Conservation (phyloP, 805 yeast genomes). For the Blastobotrys attinorum region DNA sequence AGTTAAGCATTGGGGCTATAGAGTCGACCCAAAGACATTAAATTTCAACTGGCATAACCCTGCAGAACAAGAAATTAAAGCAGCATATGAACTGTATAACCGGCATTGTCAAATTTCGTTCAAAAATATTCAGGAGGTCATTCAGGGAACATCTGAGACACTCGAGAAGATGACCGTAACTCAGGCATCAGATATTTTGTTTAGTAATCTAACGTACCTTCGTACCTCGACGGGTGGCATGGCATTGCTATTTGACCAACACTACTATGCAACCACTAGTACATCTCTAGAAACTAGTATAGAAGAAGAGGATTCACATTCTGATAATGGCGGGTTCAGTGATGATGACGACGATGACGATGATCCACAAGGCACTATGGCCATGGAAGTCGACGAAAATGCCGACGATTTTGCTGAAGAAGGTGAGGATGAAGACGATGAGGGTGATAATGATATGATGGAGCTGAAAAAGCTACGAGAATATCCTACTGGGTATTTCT, state of each 20-base stretch:
- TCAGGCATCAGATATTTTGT: slow-evolving; percentile 43
- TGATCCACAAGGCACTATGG: slow-evolving; percentile 13
- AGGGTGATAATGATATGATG: slow-evolving; percentile 29
- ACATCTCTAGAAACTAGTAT: slow-evolving; percentile 5
- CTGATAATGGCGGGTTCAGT: slow-evolving; percentile 1
- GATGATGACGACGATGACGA: slow-evolving; percentile 16
- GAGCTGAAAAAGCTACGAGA: slow-evolving; percentile 46
- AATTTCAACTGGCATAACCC: slow-evolving; percentile 75
- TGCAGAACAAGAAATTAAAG: slow-evolving; percentile 41
- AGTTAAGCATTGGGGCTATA: slow-evolving; percentile 38
- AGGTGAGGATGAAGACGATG: slow-evolving; percentile 24
- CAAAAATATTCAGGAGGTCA: slow-evolving; percentile 23
- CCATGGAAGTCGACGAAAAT: slow-evolving; percentile 18
- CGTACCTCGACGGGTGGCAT: slow-evolving; percentile 61
- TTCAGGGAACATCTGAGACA: slow-evolving; percentile 28
- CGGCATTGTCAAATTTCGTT: slow-evolving; percentile 32
- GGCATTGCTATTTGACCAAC: slow-evolving; percentile 66
- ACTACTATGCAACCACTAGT: slow-evolving; percentile 17
- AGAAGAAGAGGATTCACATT: slow-evolving; percentile 23
- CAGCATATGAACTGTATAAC: slow-evolving; percentile 55
- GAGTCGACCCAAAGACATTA: slow-evolving; percentile 24
- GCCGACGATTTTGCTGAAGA: slow-evolving; percentile 27
- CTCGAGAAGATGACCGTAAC: slow-evolving; percentile 26
- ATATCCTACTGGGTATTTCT: slow-evolving; percentile 57
- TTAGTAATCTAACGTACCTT: slow-evolving; percentile 47